Evolutionary conservation across 192 early-diverging fungal genomes (phyloP), one percentile per base, ranked within the genome.

Genomic region (Hyaloraphidium curvatum): DNA sequence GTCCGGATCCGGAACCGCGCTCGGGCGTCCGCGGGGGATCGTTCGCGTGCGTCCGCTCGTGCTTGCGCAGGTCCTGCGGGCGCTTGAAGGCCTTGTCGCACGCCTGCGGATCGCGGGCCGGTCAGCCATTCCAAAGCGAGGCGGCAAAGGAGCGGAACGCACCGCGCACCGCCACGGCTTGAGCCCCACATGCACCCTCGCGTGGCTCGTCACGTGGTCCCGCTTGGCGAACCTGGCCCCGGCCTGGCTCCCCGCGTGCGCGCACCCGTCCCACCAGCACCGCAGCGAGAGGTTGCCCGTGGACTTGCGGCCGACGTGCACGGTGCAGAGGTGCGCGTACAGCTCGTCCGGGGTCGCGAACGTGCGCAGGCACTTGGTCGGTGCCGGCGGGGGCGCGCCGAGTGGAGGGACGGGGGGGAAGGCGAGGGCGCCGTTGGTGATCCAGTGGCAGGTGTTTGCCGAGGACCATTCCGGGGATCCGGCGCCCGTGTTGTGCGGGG

Each of bases 141-240:
- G 2, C 2, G 22, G 19, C 37, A 16, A 35, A 62, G 13, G 19
- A 41, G 3, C 2, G 13, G 40, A 31, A 40, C 48, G 29, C 71
- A 84, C 83, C 41, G 59, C 54, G 67, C 93, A 97, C 27, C 67
- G 65, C 67, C 88, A 77, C 4, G 93, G 93, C 67, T 93, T 93
- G 19, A 88, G 74, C 4, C 86, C 78, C 3, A 97, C 79, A 62
- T 97, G 93, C 39, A 91, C 83, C 52, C 90, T 73, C 56, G 94
- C 66, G 59, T 97, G 93, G n/a, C 81, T 84, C n/a, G 91, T 97
- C 41, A 95, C 84, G 62, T 97, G 93, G 65, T 97, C 93, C 56
- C 93, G 69, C 73, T 97, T 97, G 19, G 69, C 66, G 33, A 78
- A 80, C n/a, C n/a, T n/a, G n/a, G n/a, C n/a, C n/a, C n/a, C n/a